Evolutionary conservation across 208 protist genomes (phyloP).

Genomic region (Wallacemonas collosoma): DNA sequence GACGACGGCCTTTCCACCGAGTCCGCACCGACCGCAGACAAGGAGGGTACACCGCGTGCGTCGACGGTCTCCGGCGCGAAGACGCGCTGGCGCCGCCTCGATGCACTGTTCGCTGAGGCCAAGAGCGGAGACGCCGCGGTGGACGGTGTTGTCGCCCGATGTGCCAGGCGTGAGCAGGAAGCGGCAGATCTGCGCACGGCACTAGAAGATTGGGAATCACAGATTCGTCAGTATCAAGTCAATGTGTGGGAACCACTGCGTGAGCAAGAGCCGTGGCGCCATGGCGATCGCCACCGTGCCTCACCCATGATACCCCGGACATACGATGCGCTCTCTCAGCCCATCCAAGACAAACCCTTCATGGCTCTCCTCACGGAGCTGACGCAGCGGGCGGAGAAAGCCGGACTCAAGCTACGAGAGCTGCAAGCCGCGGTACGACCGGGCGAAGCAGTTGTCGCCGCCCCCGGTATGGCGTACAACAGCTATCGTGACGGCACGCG

Average conservation of each 20-base stretch:
- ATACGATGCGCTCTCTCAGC: conserved; percentile 25
- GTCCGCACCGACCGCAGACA: background rate
- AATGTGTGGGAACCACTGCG: conserved; percentile 68
- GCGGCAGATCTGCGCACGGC: conserved; percentile 40
- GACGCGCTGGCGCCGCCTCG: conserved; percentile 37
- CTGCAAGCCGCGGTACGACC: conserved; percentile 61
- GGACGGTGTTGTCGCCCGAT: conserved; percentile 57
- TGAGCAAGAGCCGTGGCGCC: conserved; percentile 40
- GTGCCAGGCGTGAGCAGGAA: conserved; percentile 63
- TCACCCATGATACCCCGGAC: conserved; percentile 24
- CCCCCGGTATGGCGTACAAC: no score
- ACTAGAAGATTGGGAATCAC: conserved; percentile 59
- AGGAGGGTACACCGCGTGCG: background rate
- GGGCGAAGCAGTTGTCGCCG: conserved; percentile 18
- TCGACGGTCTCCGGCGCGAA: conserved; percentile 5
- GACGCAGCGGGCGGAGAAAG: conserved; percentile 42
- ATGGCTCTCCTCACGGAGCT: conserved; percentile 38
- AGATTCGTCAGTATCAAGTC: conserved; percentile 57
- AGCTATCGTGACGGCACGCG: conserved; percentile 13
- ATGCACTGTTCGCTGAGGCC: conserved; percentile 29
- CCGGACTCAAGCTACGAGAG: conserved; percentile 38
- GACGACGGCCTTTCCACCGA: background rate
- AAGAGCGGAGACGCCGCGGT: conserved; percentile 45
- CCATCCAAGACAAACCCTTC: conserved; percentile 32
- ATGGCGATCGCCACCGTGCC: conserved; percentile 21